phyloP scores from a whole-genome alignment of 2,329 filamentous ascomycete genomes.

The Grosmannia clavigera region DNA sequence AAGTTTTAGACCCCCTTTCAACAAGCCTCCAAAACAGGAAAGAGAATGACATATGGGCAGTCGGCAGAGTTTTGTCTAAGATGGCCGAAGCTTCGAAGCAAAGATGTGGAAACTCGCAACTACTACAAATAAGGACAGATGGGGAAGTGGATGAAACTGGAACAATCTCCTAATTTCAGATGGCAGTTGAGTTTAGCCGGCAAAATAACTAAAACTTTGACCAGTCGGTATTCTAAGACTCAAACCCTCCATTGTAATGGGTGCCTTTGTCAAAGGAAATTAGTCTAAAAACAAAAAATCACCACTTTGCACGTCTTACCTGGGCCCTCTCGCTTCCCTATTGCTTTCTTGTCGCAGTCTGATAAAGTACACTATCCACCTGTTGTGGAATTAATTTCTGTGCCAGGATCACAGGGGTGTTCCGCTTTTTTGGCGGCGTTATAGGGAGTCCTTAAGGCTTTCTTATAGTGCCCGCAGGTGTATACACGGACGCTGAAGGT shows the following conservation, averaged over 20 bases:
- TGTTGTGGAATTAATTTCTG: too few relatives aligned
- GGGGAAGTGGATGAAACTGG: not conserved
- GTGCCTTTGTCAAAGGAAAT: not conserved
- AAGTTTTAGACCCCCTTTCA: slow-evolving; percentile 9
- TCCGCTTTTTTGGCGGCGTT: too few relatives aligned
- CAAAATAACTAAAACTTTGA: not conserved
- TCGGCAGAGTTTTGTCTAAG: slow-evolving; percentile 8
- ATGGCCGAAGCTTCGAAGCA: slow-evolving; percentile 4
- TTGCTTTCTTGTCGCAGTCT: too few relatives aligned
- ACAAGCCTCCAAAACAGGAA: slow-evolving; percentile 7
- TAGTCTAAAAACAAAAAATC: too few relatives aligned
- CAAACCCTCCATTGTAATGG: not conserved
- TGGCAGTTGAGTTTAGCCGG: not conserved
- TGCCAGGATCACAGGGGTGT: too few relatives aligned
- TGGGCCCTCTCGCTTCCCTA: too few relatives aligned
- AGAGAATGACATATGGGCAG: slow-evolving; percentile 14
- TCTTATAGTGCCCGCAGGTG: too few relatives aligned
- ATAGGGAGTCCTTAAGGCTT: too few relatives aligned
- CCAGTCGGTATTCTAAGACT: not conserved
- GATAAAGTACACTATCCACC: too few relatives aligned
- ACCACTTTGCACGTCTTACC: too few relatives aligned
- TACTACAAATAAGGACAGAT: not conserved
- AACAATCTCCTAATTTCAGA: not conserved
- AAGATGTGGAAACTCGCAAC: not conserved
- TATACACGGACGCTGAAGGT: too few relatives aligned